Evolutionary conservation across 2,329 filamentous ascomycete genomes (phyloP), one percentile per base, ranked within the genome.

Genomic region (Chaetomiaceae sp.): DNA sequence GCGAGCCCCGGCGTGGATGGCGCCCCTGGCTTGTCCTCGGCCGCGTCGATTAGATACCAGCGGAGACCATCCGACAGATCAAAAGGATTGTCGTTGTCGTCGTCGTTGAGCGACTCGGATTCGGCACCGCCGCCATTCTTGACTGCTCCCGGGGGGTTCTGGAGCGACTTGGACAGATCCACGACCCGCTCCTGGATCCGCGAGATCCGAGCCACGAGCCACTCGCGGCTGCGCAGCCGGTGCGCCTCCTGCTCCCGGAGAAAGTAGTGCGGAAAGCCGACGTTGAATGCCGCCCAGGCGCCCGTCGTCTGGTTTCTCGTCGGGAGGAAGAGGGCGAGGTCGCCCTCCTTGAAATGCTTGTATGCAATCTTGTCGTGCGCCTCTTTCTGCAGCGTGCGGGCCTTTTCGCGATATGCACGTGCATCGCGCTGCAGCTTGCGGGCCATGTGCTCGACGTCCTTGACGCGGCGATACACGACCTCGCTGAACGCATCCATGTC

Each of bases 211-310:
- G 94, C 94, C 7, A 99, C 85, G n/a, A 99, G 83, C 91, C 94
- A 99, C 67, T 99, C 94, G 33, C 92, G 82, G 44, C 84, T 85
- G 27, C 86, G 83, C 6, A 99, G 76, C 56, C 89, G 86, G 70
- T 99, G 95, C 1, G 80, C 80, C 63, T 97, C 92, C 68, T 95
- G 88, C 69, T 99, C 94, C 33, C 91, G 88, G 3, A 99, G 78
- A 73, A 99, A 99, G 73, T 94, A 97, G 69, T 99, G 94, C 8
- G 94, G 94, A 56, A 92, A 95, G 1, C 91, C 92, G 29, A 99
- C 89, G 64, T 99, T 99, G 79, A 99, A 99, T 0, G 94, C 94
- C 5, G 94, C 94, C 94, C 94, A 99, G 0, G 94, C 92, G 15
- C 92, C 88, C 4, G 91, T 94, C 34, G 88, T 89, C 71, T 97